Evolutionary conservation across 306 rosid genomes (phyloP).

Genomic region (Corylus heterophylla): DNA sequence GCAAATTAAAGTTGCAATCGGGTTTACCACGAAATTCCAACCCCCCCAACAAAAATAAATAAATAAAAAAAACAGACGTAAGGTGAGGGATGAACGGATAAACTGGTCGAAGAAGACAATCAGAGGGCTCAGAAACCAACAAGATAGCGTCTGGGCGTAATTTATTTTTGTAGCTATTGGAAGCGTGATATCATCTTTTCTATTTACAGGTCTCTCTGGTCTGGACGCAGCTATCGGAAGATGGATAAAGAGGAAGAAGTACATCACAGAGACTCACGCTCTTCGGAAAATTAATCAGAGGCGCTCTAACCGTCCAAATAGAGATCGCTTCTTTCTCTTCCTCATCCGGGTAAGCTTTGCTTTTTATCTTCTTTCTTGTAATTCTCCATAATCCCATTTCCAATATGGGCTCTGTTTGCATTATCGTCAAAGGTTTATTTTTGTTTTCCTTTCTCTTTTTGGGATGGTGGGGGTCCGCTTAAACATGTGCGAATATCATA

Average conservation of each 20-base stretch:
- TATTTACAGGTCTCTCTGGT: neutral
- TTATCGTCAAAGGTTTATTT: neutral
- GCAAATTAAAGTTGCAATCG: no score
- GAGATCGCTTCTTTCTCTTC: neutral
- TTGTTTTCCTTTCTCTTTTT: neutral
- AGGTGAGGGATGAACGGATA: neutral
- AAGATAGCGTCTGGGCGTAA: neutral
- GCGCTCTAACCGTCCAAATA: neutral
- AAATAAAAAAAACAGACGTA: neutral
- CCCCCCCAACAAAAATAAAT: no score
- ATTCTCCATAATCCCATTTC: neutral
- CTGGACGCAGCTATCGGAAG: no score
- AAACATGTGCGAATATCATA: neutral
- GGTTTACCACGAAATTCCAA: no score
- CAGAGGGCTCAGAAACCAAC: constrained; percentile 4
- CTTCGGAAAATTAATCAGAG: neutral
- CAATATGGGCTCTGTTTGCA: neutral
- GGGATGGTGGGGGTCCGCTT: neutral
- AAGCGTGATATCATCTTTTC: no score
- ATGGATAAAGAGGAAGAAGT: neutral
- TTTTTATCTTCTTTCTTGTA: neutral
- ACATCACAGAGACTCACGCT: neutral
- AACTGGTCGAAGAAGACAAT: neutral
- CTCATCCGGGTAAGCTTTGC: neutral
- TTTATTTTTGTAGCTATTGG: neutral